phyloP scores from a whole-genome alignment of 176 grass and related monocot species.

The Dactylis glomerata region DNA sequence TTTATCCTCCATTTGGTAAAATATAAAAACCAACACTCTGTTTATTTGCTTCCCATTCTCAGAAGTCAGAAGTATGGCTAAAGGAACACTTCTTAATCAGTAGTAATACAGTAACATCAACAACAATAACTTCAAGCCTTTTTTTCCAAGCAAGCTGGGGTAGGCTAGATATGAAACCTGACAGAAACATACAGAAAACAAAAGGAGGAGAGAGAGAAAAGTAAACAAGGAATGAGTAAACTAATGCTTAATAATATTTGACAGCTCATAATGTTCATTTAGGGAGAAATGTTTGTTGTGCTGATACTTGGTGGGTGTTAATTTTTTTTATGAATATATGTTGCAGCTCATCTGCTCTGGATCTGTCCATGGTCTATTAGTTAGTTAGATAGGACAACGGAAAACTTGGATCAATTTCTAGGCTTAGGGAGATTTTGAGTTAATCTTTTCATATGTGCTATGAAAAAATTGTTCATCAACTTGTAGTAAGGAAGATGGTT shows the following conservation, averaged over 20 bases:
- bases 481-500: slow-evolving; percentile 5
- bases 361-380: background rate
- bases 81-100: slow-evolving; percentile 1
- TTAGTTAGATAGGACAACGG: background rate
- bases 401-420: background rate
- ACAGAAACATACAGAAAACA: too few species aligned
- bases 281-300: background rate
- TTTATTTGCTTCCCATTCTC: background rate
- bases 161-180: too few species aligned
- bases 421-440: background rate
- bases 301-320: background rate
- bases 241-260: slow-evolving; percentile 9
- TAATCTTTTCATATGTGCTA: background rate
- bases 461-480: background rate
- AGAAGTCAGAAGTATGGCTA: background rate
- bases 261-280: background rate
- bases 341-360: background rate
- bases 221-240: too few species aligned
- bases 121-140: too few species aligned
- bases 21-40: background rate
- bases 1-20: background rate
- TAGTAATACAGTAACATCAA: too few species aligned
- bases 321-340: background rate
- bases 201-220: too few species aligned
- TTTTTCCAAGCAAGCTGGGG: too few species aligned